Evolutionary conservation across 2,329 filamentous ascomycete genomes (phyloP).

Genomic region (Venturiaceae sp.): DNA sequence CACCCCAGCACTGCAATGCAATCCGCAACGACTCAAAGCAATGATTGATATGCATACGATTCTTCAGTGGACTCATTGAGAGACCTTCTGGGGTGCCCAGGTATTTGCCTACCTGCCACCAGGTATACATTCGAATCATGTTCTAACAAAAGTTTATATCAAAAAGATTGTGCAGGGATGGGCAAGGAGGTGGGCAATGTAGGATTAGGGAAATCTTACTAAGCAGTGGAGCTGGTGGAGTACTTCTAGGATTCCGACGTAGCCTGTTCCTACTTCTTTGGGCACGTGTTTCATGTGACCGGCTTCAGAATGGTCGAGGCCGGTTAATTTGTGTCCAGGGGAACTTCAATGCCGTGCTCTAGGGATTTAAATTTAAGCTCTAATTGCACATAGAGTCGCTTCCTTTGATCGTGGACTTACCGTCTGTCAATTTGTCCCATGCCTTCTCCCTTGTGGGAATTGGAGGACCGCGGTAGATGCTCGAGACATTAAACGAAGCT

Average conservation of each 20-base stretch:
- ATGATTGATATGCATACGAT: constrained; percentile 11
- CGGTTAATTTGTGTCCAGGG: constrained; percentile 3
- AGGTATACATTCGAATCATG: constrained; percentile 9
- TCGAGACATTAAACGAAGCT: constrained; percentile 8
- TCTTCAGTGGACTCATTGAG: background rate
- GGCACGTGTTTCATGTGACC: background rate
- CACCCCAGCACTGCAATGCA: constrained; percentile 10
- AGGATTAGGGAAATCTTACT: background rate
- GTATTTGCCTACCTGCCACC: constrained; percentile 5
- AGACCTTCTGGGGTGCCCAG: background rate
- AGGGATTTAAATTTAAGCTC: background rate
- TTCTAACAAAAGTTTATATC: too few relatives aligned
- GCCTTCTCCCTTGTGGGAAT: constrained; percentile 8
- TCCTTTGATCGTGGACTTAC: constrained; percentile 3
- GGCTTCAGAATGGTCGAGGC: background rate
- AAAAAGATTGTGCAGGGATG: background rate
- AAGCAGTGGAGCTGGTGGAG: constrained; percentile 12
- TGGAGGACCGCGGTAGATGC: constrained; percentile 9
- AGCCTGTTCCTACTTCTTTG: constrained; percentile 2
- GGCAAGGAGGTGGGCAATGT: background rate
- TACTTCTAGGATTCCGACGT: constrained; percentile 9
- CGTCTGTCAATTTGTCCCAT: constrained; percentile 8
- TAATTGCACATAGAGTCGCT: too few relatives aligned
- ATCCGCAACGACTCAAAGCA: constrained; percentile 10
- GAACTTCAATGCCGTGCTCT: constrained; percentile 9